Conservation (phyloP, 2,329 filamentous ascomycete genomes). For the Aspergillus ochraceus region DNA sequence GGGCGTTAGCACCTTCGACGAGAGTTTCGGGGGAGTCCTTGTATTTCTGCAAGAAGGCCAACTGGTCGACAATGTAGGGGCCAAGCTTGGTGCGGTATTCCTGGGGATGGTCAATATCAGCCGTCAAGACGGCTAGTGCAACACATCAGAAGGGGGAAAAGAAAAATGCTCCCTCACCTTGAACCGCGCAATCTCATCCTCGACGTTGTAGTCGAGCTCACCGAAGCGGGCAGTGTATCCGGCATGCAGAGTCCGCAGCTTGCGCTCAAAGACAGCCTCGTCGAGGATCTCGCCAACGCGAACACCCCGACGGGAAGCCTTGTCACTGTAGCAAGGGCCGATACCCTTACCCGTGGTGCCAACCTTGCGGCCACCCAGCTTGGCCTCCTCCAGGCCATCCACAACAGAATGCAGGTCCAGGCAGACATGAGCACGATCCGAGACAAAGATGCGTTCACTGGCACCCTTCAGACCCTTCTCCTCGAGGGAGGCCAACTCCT, state of each 20-base stretch:
- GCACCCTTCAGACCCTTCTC: slow-evolving; percentile 44
- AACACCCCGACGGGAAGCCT: slow-evolving; percentile 60
- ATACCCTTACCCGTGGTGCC: slow-evolving; percentile 53
- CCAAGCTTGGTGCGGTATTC: slow-evolving; percentile 39
- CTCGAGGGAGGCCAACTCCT: slow-evolving; percentile 45
- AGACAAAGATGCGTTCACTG: slow-evolving; percentile 46
- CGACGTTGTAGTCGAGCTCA: slow-evolving; percentile 59
- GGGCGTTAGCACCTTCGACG: slow-evolving; percentile 64
- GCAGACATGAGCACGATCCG: slow-evolving; percentile 48
- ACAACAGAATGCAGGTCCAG: slow-evolving; percentile 48
- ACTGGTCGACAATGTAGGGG: slow-evolving; percentile 44
- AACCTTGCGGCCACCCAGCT: slow-evolving; percentile 46
- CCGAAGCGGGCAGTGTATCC: slow-evolving; percentile 60
- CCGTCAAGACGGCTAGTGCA: not conserved
- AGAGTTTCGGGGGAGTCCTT: slow-evolving; percentile 57
- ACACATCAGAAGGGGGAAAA: not conserved
- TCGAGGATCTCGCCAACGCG: slow-evolving; percentile 60
- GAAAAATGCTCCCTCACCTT: slow-evolving; percentile 42
- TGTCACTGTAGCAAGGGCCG: slow-evolving; percentile 63
- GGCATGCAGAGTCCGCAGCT: slow-evolving; percentile 53
- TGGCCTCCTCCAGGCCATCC: slow-evolving; percentile 48
- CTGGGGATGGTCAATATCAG: slow-evolving; percentile 17
- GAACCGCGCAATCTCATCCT: slow-evolving; percentile 59
- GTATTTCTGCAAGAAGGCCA: slow-evolving; percentile 56
- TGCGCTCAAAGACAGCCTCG: slow-evolving; percentile 56